These are phyloP conservation scores for Amesomyces nigricolor DNA, from an alignment of 2,329 filamentous ascomycete species.

Conservation along the genomic window DNA sequence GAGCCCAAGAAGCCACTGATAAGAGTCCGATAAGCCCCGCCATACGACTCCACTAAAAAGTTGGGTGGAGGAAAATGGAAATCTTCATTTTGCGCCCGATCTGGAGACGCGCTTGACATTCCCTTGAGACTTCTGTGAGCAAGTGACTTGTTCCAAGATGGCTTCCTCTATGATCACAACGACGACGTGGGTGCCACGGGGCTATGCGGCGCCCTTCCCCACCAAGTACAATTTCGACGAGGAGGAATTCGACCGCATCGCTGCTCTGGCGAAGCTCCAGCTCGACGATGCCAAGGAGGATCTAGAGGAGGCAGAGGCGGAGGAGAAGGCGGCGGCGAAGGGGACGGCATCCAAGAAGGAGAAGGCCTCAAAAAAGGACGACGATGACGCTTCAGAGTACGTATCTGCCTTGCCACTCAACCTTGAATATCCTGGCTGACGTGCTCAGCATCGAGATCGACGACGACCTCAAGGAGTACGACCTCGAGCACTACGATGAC, in stretches of 20 bases:
- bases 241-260: slow-evolving; percentile 69
- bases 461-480: slow-evolving; percentile 91
- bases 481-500: slow-evolving; percentile 93
- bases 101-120: neutral
- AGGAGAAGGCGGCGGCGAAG: slow-evolving; percentile 30
- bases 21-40: slow-evolving; percentile 33
- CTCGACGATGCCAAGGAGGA: slow-evolving; percentile 90
- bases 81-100: slow-evolving; percentile 25
- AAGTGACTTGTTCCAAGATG: slow-evolving; percentile 34
- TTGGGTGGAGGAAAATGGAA: slow-evolving; percentile 26
- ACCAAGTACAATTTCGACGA: slow-evolving; percentile 71
- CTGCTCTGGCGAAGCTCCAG: slow-evolving; percentile 67
- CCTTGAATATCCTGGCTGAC: neutral
- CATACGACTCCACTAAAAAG: slow-evolving; percentile 32
- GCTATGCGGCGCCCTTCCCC: slow-evolving; percentile 70
- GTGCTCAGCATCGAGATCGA: slow-evolving; percentile 52
- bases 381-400: slow-evolving; percentile 35
- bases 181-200: slow-evolving; percentile 69
- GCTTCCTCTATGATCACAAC: slow-evolving; percentile 68
- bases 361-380: slow-evolving; percentile 30
- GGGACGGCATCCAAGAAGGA: slow-evolving; percentile 21
- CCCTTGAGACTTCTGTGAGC: neutral
- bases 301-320: slow-evolving; percentile 39
- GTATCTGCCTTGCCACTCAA: slow-evolving; percentile 26
- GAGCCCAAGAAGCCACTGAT: slow-evolving; percentile 20